Evolutionary conservation across 306 rosid species (phyloP), one percentile per base, ranked within the genome.

Genomic region (Cicer arietinum): DNA sequence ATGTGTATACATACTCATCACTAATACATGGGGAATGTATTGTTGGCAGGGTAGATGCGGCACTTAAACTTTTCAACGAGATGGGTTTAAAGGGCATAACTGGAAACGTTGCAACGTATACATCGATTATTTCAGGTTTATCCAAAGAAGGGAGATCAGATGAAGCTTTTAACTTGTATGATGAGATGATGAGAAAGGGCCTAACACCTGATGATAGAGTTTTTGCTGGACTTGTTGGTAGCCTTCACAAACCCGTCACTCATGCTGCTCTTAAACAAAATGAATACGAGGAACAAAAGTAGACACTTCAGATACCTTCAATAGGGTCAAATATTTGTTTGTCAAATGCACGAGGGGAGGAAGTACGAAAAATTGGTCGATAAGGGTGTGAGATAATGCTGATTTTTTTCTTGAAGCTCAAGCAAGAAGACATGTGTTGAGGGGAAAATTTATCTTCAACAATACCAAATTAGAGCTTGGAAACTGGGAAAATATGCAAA

Each of bases 81-180:
- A 94, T 94, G 96, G 48, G 83, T 22, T 63, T 7, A 35, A 84
- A 64, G 73, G 92, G 92, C 20, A 81, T 89, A 79, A 51, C 60
- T 59, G 84, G 74, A 53, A 88, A 81, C 35, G 80, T 77, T 5
- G 87, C 84, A 9, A 89, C 97, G 6, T 91, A 89, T 57, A 82
- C 97, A 1, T 81, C 87, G 3, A 82, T 94, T 67, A 90, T 94
- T 60, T 86, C 91, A 2, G 96, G 97, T 64, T 88, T 91, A 79
- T 89, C 98, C 16, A 94, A 85, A 81, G 87, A 71, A 47, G 98
- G 96, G 7, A 91, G 96, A 84, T 69, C 77, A 40, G 90, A 94
- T 41, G 97, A 90, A 82, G 96, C 96, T 40, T 91, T 90, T 75
- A 69, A 72, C 70, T 75, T 91, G 74, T 91, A 91, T 47, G 91